A percentile compares a stretch with the other conserved stretches of the same genome.
Evolutionary conservation across 306 rosid genomes (phyloP).

Genomic region (Glycine soja): DNA sequence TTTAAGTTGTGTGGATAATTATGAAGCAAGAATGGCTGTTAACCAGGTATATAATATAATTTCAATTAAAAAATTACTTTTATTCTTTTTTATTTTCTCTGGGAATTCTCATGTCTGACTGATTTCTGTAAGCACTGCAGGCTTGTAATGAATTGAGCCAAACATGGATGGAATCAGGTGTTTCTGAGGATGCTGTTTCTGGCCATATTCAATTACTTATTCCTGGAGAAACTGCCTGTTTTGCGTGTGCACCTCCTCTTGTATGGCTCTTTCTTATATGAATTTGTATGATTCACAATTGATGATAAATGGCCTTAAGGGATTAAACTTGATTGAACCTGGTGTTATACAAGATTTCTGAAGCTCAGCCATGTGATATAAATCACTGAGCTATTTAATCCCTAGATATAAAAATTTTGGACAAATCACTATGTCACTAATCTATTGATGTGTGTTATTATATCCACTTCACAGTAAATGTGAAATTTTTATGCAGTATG

Average conservation of each 20-base stretch:
- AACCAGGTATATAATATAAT: conserved; percentile 72
- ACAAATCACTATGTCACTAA: background rate
- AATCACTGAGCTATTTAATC: background rate
- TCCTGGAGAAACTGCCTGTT: conserved; percentile 98
- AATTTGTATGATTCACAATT: conserved; percentile 29
- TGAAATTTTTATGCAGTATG: background rate
- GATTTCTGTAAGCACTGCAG: conserved; percentile 55
- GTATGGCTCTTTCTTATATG: conserved; percentile 56
- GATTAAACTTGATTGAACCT: conserved; percentile 33
- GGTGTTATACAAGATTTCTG: conserved; percentile 23
- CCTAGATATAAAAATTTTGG: background rate
- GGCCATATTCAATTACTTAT: conserved; percentile 95
- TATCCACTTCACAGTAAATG: conserved; percentile 14
- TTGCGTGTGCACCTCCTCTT: conserved; percentile 99
- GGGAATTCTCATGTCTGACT: conserved; percentile 14
- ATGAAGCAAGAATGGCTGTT: conserved; percentile 99
- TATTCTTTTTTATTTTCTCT: background rate
- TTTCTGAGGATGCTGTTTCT: conserved; percentile 98
- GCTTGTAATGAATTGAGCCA: conserved; percentile 96
- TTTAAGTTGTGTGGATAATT: conserved; percentile 96
- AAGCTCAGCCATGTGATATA: conserved; percentile 11
- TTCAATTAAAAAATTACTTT: background rate
- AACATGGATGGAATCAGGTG: conserved; percentile 99
- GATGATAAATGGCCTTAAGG: conserved; percentile 3
- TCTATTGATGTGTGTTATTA: conserved; percentile 28